phyloP scores from a whole-genome alignment of 2,329 filamentous ascomycete genomes.

The Exophiala sp. region DNA sequence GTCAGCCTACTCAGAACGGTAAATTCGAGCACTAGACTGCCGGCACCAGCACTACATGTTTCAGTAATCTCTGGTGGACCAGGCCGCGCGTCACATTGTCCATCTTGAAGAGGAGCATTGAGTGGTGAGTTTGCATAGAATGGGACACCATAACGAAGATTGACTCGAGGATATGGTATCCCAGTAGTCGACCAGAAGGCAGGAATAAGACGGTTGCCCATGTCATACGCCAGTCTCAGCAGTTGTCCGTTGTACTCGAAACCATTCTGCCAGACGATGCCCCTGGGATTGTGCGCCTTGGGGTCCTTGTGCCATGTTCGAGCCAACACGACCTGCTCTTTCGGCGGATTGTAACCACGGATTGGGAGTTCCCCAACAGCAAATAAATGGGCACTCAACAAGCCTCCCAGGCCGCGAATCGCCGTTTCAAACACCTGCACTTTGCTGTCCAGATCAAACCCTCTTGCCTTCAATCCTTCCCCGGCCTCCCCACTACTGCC shows the following conservation, averaged over 20 bases:
- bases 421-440: conserved; percentile 98
- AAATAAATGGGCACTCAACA: conserved; percentile 91
- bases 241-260: conserved; percentile 87
- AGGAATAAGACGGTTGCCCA: conserved; percentile 78
- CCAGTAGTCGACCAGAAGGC: conserved; percentile 90
- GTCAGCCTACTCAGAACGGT: conserved; percentile 84
- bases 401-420: conserved; percentile 84
- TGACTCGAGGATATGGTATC: conserved; percentile 91
- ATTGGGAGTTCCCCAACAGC: conserved; percentile 89
- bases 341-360: conserved; percentile 63
- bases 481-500: conserved; percentile 67
- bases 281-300: conserved; percentile 25
- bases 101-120: conserved; percentile 41
- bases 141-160: conserved; percentile 83
- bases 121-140: conserved; percentile 87
- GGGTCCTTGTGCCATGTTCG: conserved; percentile 40
- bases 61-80: conserved; percentile 74
- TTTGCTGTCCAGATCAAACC: conserved; percentile 95
- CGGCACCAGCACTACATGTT: conserved; percentile 95
- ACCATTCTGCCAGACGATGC: conserved; percentile 69
- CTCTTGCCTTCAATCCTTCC: conserved; percentile 67
- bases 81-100: conserved; percentile 19
- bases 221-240: conserved; percentile 80
- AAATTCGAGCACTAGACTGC: conserved; percentile 90
- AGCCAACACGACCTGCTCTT: conserved; percentile 37